phyloP scores from a whole-genome alignment of 1,284 basidiomycete genomes.

The Rhodotorula sp. region DNA sequence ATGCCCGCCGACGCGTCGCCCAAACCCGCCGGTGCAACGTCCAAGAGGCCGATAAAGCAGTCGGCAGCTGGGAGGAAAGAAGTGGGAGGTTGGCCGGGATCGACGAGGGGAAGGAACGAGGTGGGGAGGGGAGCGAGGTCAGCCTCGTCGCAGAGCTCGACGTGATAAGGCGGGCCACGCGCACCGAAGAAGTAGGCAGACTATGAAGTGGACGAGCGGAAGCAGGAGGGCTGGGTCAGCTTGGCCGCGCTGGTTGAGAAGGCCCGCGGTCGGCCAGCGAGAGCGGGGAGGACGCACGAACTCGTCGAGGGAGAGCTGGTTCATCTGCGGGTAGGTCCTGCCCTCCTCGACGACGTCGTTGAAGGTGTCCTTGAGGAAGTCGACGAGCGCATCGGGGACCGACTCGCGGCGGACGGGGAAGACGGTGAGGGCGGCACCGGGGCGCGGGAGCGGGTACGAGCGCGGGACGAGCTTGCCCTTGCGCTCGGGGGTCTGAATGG shows the following conservation, averaged over 20 bases:
- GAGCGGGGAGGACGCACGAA: conserved; percentile 32
- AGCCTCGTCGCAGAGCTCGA: neutral
- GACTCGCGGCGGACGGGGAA: conserved; percentile 60
- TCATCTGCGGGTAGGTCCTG: conserved; percentile 79
- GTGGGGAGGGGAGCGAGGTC: neutral
- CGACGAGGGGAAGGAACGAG: neutral
- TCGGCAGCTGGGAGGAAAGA: conserved; percentile 23
- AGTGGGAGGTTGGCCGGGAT: neutral
- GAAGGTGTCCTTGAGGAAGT: conserved; percentile 55
- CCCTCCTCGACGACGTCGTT: conserved; percentile 74
- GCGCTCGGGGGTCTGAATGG: conserved; percentile 18
- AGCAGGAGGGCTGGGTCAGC: neutral
- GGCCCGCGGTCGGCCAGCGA: neutral
- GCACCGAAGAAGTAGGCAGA: conserved; percentile 39
- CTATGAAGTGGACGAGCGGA: neutral
- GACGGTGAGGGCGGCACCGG: conserved; percentile 15
- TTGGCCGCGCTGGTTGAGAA: neutral
- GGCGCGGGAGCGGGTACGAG: conserved; percentile 22
- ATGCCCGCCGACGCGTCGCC: conserved; percentile 22
- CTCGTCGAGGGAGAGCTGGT: conserved; percentile 56
- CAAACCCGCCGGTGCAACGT: conserved; percentile 5
- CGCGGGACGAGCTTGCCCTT: conserved; percentile 24
- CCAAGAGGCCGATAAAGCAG: conserved; percentile 38
- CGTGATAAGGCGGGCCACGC: neutral
- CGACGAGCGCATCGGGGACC: conserved; percentile 58